phyloP scores from a whole-genome alignment of 129 eudicot species.

The Flaveria ramosissima region DNA sequence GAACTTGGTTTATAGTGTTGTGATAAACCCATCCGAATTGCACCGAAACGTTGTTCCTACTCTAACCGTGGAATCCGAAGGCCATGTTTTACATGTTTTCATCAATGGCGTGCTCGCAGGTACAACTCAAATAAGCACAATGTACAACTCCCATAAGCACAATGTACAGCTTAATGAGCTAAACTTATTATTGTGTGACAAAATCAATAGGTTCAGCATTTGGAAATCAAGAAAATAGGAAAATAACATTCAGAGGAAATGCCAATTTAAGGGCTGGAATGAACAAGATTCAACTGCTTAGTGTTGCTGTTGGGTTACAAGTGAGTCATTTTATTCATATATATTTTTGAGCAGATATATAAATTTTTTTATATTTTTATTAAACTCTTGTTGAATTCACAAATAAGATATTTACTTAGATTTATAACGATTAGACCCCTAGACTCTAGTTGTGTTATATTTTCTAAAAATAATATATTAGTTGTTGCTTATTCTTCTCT shows the following conservation, averaged over 20 bases:
- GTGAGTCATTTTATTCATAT: slow-evolving; percentile 46
- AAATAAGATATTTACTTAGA: neutral
- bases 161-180: slow-evolving; percentile 4
- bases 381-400: neutral
- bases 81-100: slow-evolving; percentile 77
- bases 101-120: slow-evolving; percentile 63
- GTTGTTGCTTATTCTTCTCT: no score
- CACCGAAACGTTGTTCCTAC: slow-evolving; percentile 41
- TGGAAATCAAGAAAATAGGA: slow-evolving; percentile 48
- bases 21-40: slow-evolving; percentile 59
- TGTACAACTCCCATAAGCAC: neutral
- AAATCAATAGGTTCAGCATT: slow-evolving; percentile 66
- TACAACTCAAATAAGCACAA: slow-evolving; percentile 27
- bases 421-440: neutral
- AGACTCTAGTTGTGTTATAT: neutral
- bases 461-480: no score
- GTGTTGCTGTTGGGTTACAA: slow-evolving; percentile 76
- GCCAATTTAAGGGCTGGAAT: slow-evolving; percentile 60
- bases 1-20: slow-evolving; percentile 50
- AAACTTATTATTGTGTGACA: slow-evolving; percentile 17
- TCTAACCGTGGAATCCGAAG: slow-evolving; percentile 65
- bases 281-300: slow-evolving; percentile 70
- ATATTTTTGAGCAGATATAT: neutral
- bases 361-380: no score
- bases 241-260: slow-evolving; percentile 50